phyloP scores from a whole-genome alignment of 495 filamentous ascomycete species.

The Stereocaulon alpinum region DNA sequence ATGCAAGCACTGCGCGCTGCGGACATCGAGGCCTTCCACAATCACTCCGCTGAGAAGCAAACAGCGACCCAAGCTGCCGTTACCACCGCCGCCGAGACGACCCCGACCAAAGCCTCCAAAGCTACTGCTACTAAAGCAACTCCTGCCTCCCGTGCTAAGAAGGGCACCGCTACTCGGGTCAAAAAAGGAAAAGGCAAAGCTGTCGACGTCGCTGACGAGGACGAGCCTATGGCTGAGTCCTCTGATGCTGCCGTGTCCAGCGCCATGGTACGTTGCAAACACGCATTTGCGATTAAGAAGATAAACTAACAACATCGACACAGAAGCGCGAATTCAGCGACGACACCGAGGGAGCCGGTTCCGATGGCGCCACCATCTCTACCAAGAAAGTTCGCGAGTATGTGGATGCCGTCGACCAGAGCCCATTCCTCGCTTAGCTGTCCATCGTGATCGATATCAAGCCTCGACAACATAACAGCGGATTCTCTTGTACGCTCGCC shows the following conservation, averaged over 20 bases:
- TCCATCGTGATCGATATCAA: too few species aligned
- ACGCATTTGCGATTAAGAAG: too few species aligned
- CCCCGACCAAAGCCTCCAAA: neutral
- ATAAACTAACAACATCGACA: too few species aligned
- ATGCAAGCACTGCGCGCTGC: neutral
- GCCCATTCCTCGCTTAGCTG: too few species aligned
- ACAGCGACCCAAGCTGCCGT: neutral
- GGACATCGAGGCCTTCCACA: neutral
- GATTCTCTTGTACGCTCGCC: too few species aligned
- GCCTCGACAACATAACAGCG: too few species aligned
- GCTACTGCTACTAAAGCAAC: neutral
- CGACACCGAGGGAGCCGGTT: too few species aligned
- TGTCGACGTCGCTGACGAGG: neutral
- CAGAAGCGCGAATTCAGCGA: too few species aligned
- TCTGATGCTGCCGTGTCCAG: neutral
- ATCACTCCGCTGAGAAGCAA: neutral
- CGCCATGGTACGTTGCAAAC: too few species aligned
- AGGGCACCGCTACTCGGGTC: neutral
- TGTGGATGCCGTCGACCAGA: too few species aligned
- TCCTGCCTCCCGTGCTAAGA: neutral
- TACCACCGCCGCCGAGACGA: neutral
- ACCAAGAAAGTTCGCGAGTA: too few species aligned
- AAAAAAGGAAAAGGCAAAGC: slow-evolving; percentile 1
- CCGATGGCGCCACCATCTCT: too few species aligned
- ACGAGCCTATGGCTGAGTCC: neutral